phyloP scores from a whole-genome alignment of 345 rosid genomes.

The Eucalyptus curtisii region DNA sequence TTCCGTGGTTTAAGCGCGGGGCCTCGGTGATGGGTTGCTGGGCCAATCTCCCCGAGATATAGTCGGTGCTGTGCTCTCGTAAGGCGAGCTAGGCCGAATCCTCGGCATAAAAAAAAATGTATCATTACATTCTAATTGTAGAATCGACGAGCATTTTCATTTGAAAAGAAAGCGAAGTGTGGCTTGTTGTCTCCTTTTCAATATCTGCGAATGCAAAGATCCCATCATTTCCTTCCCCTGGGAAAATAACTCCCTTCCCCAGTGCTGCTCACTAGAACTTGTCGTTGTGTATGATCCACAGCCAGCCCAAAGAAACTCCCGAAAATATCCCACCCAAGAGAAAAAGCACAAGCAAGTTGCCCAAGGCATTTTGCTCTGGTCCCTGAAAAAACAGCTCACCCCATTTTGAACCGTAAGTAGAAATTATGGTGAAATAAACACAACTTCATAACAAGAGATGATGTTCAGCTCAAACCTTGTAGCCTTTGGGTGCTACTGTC shows the following conservation, averaged over 20 bases:
- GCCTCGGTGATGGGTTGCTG: no score
- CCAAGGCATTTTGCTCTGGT: conserved; percentile 87
- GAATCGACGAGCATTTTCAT: neutral
- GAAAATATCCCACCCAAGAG: conserved; percentile 55
- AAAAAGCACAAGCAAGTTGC: conserved; percentile 65
- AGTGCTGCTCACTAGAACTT: neutral
- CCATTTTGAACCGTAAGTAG: neutral
- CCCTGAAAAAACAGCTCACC: conserved; percentile 24
- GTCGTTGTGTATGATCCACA: conserved; percentile 63
- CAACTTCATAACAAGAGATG: no score
- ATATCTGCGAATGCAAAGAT: neutral
- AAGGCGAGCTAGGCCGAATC: no score
- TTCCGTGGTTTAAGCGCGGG: no score
- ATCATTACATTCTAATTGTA: neutral
- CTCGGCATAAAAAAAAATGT: no score
- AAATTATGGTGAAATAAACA: neutral
- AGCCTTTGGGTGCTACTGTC: conserved; percentile 72
- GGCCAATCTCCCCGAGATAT: no score
- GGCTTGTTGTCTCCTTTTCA: neutral
- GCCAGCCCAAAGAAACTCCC: conserved; percentile 70
- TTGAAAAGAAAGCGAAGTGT: neutral
- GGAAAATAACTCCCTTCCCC: neutral
- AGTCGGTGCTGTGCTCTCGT: no score
- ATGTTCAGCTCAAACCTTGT: conserved; percentile 41
- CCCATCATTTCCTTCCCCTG: neutral